Evolutionary conservation across 257 asterid genomes (phyloP).

Genomic region (Scutellaria baicalensis): DNA sequence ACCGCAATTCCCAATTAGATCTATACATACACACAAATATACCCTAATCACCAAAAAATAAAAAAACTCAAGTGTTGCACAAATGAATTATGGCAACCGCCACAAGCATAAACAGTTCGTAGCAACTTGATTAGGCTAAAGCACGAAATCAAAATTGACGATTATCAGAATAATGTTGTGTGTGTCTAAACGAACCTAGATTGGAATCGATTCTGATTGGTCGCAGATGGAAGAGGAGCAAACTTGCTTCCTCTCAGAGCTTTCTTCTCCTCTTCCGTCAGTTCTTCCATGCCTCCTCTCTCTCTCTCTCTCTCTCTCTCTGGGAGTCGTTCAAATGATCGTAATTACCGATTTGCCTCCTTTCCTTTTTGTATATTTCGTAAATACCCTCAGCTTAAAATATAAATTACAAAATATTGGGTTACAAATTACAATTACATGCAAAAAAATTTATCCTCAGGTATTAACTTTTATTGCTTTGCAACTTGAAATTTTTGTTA

Average conservation of each 20-base stretch:
- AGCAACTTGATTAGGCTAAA: background rate
- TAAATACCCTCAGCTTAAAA: no score
- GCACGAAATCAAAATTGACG: background rate
- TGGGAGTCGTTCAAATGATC: no score
- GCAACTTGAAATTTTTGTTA: no score
- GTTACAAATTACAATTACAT: no score
- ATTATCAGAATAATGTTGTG: background rate
- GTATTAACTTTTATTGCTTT: no score
- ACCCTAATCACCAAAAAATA: slow-evolving; percentile 8
- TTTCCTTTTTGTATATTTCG: no score
- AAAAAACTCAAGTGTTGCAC: background rate
- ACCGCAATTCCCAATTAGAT: background rate
- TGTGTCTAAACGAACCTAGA: slow-evolving; percentile 44
- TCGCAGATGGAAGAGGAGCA: slow-evolving; percentile 78
- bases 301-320: slow-evolving; percentile 9
- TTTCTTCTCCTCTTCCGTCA: slow-evolving; percentile 81
- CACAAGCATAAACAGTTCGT: background rate
- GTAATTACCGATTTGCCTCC: no score
- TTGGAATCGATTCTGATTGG: slow-evolving; percentile 28
- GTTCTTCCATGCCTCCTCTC: slow-evolving; percentile 45
- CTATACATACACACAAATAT: background rate
- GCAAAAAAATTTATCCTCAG: no score
- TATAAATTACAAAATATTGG: no score
- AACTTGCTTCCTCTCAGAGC: slow-evolving; percentile 96
- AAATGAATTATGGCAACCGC: background rate